Evolutionary conservation across 305 asterid species (phyloP), one percentile per base, ranked within the genome.

Genomic region (Andrographis paniculata): DNA sequence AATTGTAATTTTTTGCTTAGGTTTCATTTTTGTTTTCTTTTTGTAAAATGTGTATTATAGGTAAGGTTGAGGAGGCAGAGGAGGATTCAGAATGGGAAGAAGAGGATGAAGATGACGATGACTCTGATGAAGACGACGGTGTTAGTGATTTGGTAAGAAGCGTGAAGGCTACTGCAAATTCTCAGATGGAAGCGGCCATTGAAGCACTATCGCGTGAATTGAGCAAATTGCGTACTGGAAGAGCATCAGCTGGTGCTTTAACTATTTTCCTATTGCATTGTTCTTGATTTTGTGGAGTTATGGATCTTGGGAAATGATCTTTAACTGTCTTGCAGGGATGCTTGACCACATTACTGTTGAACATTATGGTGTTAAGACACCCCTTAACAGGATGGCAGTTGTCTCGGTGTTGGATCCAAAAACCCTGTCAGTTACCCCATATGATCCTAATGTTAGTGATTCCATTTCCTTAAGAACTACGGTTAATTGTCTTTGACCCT

Each of bases 321-420:
- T 41, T 38, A 11, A 40, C 20, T 27, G 52, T 31, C 33, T 64
- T 55, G 60, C 83, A 88, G 97, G 97, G 62, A 82, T 85, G 85
- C 82, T 89, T 67, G 95, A 85, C 62, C 97, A 89, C 70, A 85
- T 89, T 58, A 76, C 78, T 73, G 95, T 89, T 23, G 95, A 88
- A 53, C 67, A 75, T 52, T 68, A 70, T 28, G 91, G 93, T 47
- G 71, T 69, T 47, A 82, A 82, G 77, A 82, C 69, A 17, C 91
- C 95, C 42, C 77, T 89, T 38, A 74, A 55, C 72, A 74, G 97
- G 80, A 77, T 89, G 70, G 95, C 97, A 22, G 84, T 71, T 41
- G 91, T 89, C 60, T 89, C 94, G 17, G 95, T 82, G 42, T 70
- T 83, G 52, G 97, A 89, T 65, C 52, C 94, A 3, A 89, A 80